phyloP scores from a whole-genome alignment of 371 early-diverging fungal genomes.

The Mucor velutinosus region DNA sequence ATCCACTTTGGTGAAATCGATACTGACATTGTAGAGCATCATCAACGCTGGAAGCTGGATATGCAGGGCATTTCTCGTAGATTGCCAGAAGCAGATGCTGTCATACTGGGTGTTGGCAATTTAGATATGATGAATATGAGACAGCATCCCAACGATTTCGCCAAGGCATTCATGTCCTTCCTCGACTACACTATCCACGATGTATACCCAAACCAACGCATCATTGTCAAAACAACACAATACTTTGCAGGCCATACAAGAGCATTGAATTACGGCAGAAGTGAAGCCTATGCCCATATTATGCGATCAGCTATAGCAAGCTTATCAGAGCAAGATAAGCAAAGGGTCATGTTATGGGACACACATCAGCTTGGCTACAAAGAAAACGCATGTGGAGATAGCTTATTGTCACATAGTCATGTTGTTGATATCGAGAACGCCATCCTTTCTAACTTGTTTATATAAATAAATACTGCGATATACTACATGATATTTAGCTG shows the following conservation, averaged over 20 bases:
- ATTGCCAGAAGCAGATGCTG: constrained; percentile 34
- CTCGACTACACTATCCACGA: constrained; percentile 10
- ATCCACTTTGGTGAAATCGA: constrained; percentile 24
- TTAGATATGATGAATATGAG: constrained; percentile 23
- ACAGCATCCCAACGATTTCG: constrained; percentile 30
- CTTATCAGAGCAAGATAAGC: constrained; percentile 4
- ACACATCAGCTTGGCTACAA: constrained; percentile 31
- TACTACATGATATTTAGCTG: background rate
- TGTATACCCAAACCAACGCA: constrained; percentile 12
- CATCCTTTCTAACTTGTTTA: background rate
- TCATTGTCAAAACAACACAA: constrained; percentile 38
- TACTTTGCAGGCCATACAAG: constrained; percentile 18
- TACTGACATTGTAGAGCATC: constrained; percentile 11
- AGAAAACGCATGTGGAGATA: background rate
- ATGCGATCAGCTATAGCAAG: constrained; percentile 12
- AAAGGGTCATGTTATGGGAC: constrained; percentile 35
- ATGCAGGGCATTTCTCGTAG: constrained; percentile 7
- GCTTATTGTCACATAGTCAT: background rate
- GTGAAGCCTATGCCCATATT: constrained; percentile 34
- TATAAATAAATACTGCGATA: background rate
- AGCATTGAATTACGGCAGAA: constrained; percentile 36
- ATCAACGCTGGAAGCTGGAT: constrained; percentile 19
- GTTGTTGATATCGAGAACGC: constrained; percentile 5
- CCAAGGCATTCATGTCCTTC: constrained; percentile 20
- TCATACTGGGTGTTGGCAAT: constrained; percentile 36